Evolutionary conservation across 495 filamentous ascomycete genomes (phyloP), one percentile per base, ranked within the genome.

Genomic region (Penicillium arizonense): DNA sequence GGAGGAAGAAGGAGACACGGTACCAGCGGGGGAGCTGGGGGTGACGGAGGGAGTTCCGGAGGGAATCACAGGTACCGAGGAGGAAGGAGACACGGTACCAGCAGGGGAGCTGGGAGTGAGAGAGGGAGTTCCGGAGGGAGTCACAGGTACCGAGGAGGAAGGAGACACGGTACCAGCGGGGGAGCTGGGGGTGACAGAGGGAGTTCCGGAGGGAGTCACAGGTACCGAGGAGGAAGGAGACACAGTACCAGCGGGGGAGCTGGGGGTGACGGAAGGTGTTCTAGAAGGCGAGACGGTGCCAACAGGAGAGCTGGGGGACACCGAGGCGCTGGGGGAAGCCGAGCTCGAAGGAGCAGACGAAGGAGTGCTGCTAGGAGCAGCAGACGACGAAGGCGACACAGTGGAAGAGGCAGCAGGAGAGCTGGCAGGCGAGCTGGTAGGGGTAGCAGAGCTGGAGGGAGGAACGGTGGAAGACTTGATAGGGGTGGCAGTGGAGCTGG

Each of bases 361-460:
- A 6, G 28, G 28, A 30, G 28, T 30, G 4, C 58, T 61, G 28
- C 52, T 48, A 14, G 63, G 20, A 8, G 52, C 52, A 13, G 54
- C 38, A 3, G 53, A 47, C 6, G 53, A 44, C 4, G 61, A 52
- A 7, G 52, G 35, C 8, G 55, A 37, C 4, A 40, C 39, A 33
- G 52, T 59, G n/a, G 62, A 50, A 3, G 59, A 52, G 9, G 60
- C 21, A 10, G 56, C 42, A 3, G 28, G 28, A 10, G 62, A 58
- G 24, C 41, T 55, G 9, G 64, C 40, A 14, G 58, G 52, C 4
- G 52, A 39, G 18, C 60, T 57, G 24, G 58, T 50, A 24, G 58
- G 42, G 9, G 55, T 48, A 11, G 58, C 44, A 48, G 61, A 52
- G 46, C 33, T 64, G 2, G 66, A 46, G 2, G 61, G 34, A 33